Conservation (phyloP, 306 rosid genomes). For the Cicer bijugum region DNA sequence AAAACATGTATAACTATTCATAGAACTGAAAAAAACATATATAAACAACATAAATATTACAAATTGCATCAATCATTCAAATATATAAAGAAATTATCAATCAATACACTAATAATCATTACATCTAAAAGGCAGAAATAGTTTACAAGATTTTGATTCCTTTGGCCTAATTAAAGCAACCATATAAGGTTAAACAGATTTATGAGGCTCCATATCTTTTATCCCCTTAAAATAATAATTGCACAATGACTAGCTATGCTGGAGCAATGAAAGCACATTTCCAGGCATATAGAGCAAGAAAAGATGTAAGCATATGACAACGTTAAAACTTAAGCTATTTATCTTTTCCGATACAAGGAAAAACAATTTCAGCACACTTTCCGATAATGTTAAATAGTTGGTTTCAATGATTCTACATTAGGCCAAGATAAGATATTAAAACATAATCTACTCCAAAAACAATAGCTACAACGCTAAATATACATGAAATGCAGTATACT, state of each 20-base stretch:
- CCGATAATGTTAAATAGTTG: background rate
- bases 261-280: too few relatives aligned
- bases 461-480: constrained; percentile 4
- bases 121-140: constrained; percentile 22
- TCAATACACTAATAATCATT: constrained; percentile 1
- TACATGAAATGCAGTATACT: constrained; percentile 29
- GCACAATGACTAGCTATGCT: too few relatives aligned
- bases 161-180: constrained; percentile 32
- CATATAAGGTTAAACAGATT: too few relatives aligned
- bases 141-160: constrained; percentile 22
- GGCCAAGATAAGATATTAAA: constrained; percentile 41
- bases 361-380: too few relatives aligned
- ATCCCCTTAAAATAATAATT: too few relatives aligned
- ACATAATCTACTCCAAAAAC: constrained; percentile 4
- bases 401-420: constrained; percentile 22
- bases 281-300: too few relatives aligned
- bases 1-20: constrained; percentile 44
- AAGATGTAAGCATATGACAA: too few relatives aligned
- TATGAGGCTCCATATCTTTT: too few relatives aligned
- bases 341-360: too few relatives aligned
- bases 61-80: constrained; percentile 29
- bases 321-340: too few relatives aligned
- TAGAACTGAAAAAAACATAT: constrained; percentile 34
- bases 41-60: constrained; percentile 31
- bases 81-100: constrained; percentile 30